Evolutionary conservation across 768 basidiomycete species (phyloP), one percentile per base, ranked within the genome.

Genomic region (Pleurotus salmoneostramineus): DNA sequence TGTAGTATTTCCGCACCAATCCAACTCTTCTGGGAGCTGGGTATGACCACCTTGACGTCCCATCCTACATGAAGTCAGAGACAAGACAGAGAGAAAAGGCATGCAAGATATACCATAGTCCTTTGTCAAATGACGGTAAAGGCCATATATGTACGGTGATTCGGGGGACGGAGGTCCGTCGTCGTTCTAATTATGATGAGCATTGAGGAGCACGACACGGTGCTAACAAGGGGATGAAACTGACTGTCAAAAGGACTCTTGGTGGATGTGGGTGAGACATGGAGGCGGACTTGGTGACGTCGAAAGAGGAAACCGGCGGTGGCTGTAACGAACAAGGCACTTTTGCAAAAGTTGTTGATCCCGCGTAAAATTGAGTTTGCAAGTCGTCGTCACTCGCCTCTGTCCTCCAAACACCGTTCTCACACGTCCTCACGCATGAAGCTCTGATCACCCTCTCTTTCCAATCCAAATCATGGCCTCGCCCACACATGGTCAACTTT

Each of bases 11-110:
- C 66, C 77, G 54, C 59, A 89, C 91, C 92, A 35, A 94, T 92
- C 91, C 92, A 94, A 37, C 89, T 91, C 68, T 91, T 92, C 67
- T 94, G 91, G 7, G 87, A 77, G 63, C 84, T 89, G 11, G 90
- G 90, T 27, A 92, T 73, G 56, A 92, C 88, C 12, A 92, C 91
- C 66, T 83, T 88, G 40, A 93, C 88, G 63, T 89, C 76, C 87
- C 88, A 91, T 11, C 87, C 90, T 88, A 50, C 56, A 45, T 10
- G 44, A 45, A 6, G 44, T 6, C 75, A 78, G 75, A 62, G 37
- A 12, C 46, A 48, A 40, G 17, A 11, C 17, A 50, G 31, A 45
- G 47, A 44, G 45, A 0, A n/a, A n/a, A 57, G 35, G 31, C 15
- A 14, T 21, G 14, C 31, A 45, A 49, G 35, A 34, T 61, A 33